Evolutionary conservation across 2,329 filamentous ascomycete genomes (phyloP).

Genomic region (Paecilomyces formosus): DNA sequence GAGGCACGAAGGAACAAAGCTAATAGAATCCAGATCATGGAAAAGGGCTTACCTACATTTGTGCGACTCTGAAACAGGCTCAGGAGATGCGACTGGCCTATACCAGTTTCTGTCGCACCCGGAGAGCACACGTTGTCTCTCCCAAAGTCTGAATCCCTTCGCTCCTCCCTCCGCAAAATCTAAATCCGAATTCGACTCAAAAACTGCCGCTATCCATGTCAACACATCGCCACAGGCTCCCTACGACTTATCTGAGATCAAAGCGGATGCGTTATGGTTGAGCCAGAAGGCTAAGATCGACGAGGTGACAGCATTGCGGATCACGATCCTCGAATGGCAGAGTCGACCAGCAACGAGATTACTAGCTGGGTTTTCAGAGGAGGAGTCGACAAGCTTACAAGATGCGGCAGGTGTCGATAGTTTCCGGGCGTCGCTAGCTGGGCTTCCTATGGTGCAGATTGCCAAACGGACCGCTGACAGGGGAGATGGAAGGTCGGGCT

Average conservation of each 20-base stretch:
- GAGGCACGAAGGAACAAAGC: slow-evolving; percentile 5
- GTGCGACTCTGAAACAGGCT: slow-evolving; percentile 31
- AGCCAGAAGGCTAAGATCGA: slow-evolving; percentile 71
- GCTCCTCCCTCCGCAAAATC: slow-evolving; percentile 53
- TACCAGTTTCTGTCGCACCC: slow-evolving; percentile 64
- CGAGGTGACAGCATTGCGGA: slow-evolving; percentile 71
- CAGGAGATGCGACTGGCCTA: slow-evolving; percentile 50
- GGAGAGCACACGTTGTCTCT: slow-evolving; percentile 61
- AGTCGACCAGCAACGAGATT: slow-evolving; percentile 67
- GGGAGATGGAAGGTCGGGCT: slow-evolving; percentile 34
- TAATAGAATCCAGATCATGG: slow-evolving; percentile 49
- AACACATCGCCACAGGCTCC: slow-evolving; percentile 59
- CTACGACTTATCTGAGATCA: slow-evolving; percentile 71
- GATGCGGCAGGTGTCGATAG: slow-evolving; percentile 63
- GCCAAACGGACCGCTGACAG: slow-evolving; percentile 19
- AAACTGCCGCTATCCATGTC: slow-evolving; percentile 79
- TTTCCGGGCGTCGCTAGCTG: slow-evolving; percentile 49
- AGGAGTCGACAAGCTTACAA: slow-evolving; percentile 69
- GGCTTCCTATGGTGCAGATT: slow-evolving; percentile 24
- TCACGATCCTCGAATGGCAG: slow-evolving; percentile 79
- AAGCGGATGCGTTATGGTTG: slow-evolving; percentile 79
- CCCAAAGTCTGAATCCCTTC: slow-evolving; percentile 62
- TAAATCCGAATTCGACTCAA: slow-evolving; percentile 69
- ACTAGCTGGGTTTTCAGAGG: slow-evolving; percentile 62
- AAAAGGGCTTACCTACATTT: slow-evolving; percentile 49